Evolutionary conservation across 2,329 filamentous ascomycete species (phyloP).

Genomic region (Aspergillus amoenus): DNA sequence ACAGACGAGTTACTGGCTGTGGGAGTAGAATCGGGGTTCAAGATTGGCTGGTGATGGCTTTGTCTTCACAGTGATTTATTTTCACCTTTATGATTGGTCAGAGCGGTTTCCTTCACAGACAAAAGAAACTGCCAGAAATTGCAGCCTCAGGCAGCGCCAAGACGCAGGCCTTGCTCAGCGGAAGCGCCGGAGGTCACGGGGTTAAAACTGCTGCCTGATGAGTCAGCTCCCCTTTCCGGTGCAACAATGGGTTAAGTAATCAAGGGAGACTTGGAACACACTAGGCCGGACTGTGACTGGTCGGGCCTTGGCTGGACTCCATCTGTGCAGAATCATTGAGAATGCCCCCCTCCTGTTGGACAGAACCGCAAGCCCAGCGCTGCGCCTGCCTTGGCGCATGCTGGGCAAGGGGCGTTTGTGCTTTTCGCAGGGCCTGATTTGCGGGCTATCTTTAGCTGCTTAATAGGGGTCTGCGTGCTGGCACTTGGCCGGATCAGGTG

Average conservation of each 20-base stretch:
- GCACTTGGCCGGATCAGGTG: not conserved
- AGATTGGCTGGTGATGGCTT: too few relatives aligned
- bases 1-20: too few relatives aligned
- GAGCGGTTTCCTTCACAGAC: too few relatives aligned
- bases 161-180: too few relatives aligned
- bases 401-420: not conserved
- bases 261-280: not conserved
- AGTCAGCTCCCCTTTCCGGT: not conserved
- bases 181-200: too few relatives aligned
- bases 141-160: too few relatives aligned
- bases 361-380: not conserved
- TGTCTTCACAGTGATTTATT: too few relatives aligned
- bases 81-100: too few relatives aligned
- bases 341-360: not conserved
- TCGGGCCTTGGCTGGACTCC: not conserved
- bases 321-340: not conserved
- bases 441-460: slow-evolving; percentile 10
- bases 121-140: too few relatives aligned
- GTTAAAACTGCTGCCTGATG: not conserved
- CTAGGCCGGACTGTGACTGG: not conserved
- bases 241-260: too few relatives aligned
- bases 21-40: too few relatives aligned
- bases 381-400: slow-evolving; percentile 3
- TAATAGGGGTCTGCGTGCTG: not conserved
- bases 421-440: not conserved